phyloP scores from a whole-genome alignment of 352 stramenopile genomes.

The Phytopythium vexans region DNA sequence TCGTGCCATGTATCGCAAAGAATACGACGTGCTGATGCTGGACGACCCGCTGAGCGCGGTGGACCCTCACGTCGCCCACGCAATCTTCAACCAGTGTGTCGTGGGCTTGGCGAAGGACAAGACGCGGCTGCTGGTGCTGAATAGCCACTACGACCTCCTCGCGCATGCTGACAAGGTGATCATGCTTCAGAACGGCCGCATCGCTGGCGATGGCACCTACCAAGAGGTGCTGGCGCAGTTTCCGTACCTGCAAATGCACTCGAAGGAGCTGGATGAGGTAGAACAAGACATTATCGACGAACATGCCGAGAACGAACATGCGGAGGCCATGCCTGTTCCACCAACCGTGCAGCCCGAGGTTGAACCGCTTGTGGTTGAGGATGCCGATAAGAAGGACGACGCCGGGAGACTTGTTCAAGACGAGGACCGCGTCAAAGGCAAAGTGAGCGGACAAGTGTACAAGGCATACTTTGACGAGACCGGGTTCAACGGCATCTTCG shows the following conservation, averaged over 20 bases:
- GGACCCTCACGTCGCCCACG: slow-evolving; percentile 31
- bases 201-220: slow-evolving; percentile 21
- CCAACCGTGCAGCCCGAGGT: no score
- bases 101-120: slow-evolving; percentile 14
- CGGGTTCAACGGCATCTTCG: slow-evolving; percentile 10
- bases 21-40: slow-evolving; percentile 51
- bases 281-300: slow-evolving; percentile 20
- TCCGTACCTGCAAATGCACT: slow-evolving; percentile 17
- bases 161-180: slow-evolving; percentile 29
- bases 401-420: slow-evolving; percentile 19
- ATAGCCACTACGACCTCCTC: slow-evolving; percentile 28
- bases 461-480: slow-evolving; percentile 21
- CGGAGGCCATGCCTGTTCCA: no score
- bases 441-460: slow-evolving; percentile 14
- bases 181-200: slow-evolving; percentile 21
- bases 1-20: slow-evolving; percentile 79
- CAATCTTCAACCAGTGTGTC: slow-evolving; percentile 33
- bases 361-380: background rate
- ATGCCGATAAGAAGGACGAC: background rate
- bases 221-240: slow-evolving; percentile 16
- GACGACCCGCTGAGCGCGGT: slow-evolving; percentile 38
- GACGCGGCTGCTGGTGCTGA: slow-evolving; percentile 83
- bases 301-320: slow-evolving; percentile 1
- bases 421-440: slow-evolving; percentile 17
- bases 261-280: slow-evolving; percentile 8